Evolutionary conservation across 2,329 filamentous ascomycete genomes (phyloP), one percentile per base, ranked within the genome.

Genomic region (Epichloe glyceriae): DNA sequence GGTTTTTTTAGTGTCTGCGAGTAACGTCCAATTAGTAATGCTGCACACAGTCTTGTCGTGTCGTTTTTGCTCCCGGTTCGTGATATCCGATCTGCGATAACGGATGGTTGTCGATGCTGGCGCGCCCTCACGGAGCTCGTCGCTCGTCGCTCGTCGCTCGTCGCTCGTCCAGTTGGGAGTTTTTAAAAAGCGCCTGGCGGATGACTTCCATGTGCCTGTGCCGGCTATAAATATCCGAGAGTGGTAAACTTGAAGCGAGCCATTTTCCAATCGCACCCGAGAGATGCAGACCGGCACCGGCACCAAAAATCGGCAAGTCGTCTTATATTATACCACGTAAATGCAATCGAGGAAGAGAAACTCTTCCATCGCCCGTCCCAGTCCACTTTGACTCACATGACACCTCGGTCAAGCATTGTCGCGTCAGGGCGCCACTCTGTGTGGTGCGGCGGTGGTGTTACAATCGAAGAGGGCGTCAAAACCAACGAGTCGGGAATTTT

Each of bases 1-100:
- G 65, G 22, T 22, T 43, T 12, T 19, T 17, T 48, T 20, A 43
- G 41, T n/a, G 45, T 50, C 49, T 51, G 42, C 3, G 30, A 47
- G 8, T 10, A 10, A 15, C 10, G 40, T 17, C 15, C 11, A 40
- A 35, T 53, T 45, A 50, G 48, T 40, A n/a, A 37, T 19, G 41
- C 26, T 17, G 12, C 35, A 41, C 20, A 17, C n/a, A 38, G 34
- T 33, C 10, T 40, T 45, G 34, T 10, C n/a, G 20, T 14, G 17
- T 34, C 19, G 14, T 4, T 38, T 19, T 15, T 20, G 8, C 37
- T 14, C 12, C 22, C 22, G 30, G 11, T 38, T 35, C 20, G 47
- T 35, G 39, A 45, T 47, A 38, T 46, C 42, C 39, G 42, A 38
- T 50, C 42, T 45, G 42, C 35, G 19, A 17, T 17, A n/a, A 34